Evolutionary conservation across 208 protist genomes (phyloP).

Genomic region (Herpetomonas muscarum): DNA sequence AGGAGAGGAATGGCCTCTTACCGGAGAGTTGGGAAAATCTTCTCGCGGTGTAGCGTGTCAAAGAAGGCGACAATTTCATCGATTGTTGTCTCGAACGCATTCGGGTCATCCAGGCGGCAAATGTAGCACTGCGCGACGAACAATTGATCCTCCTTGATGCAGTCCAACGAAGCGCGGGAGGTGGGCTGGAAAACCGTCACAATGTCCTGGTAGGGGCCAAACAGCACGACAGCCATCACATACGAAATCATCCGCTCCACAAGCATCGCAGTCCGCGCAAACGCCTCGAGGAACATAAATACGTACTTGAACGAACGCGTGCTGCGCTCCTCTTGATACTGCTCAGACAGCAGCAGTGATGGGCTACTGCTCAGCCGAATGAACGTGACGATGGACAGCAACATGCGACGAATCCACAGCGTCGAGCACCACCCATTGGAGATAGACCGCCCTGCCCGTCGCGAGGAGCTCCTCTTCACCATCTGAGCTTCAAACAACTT

Average conservation of each 20-base stretch:
- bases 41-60: conserved; percentile 33
- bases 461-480: not conserved
- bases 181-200: conserved; percentile 33
- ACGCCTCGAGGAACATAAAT: conserved; percentile 11
- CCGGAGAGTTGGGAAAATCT: not conserved
- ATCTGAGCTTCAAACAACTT: not conserved
- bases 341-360: conserved; percentile 37
- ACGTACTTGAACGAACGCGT: not conserved
- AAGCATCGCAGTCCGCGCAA: conserved; percentile 14
- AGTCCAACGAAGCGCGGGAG: conserved; percentile 25
- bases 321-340: conserved; percentile 34
- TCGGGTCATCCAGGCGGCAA: conserved; percentile 55
- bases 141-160: conserved; percentile 40
- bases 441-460: not conserved
- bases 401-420: not conserved
- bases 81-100: conserved; percentile 44
- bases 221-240: conserved; percentile 65
- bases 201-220: conserved; percentile 52
- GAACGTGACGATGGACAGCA: not conserved
- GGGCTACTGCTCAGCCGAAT: conserved; percentile 10
- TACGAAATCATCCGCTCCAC: conserved; percentile 45
- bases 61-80: conserved; percentile 57
- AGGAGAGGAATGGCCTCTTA: no score
- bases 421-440: not conserved
- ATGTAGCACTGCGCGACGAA: conserved; percentile 45